phyloP scores from a whole-genome alignment of 768 basidiomycete genomes.

The Kondoa malvinella region DNA sequence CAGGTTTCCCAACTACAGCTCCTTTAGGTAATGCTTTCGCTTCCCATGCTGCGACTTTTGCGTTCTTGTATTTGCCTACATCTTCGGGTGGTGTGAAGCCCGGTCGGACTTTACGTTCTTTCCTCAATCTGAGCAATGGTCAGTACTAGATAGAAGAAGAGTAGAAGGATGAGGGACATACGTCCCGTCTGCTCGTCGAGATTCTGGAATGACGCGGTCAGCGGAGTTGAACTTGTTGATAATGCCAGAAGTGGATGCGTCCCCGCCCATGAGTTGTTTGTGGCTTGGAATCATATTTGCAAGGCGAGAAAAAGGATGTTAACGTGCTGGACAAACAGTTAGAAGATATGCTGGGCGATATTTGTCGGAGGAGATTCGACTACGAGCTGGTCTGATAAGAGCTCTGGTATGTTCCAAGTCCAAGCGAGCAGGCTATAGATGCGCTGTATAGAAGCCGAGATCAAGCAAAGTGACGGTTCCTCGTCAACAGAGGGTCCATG shows the following conservation, averaged over 20 bases:
- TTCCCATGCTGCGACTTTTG: neutral
- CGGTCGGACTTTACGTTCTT: conserved; percentile 4
- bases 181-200: conserved; percentile 5
- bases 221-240: neutral
- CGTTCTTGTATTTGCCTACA: neutral
- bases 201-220: neutral
- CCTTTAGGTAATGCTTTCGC: conserved; percentile 6
- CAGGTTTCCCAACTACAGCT: neutral
- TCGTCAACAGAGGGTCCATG: too few relatives aligned
- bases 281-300: neutral
- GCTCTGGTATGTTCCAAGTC: too few relatives aligned
- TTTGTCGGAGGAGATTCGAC: too few relatives aligned
- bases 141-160: neutral
- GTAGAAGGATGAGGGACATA: neutral
- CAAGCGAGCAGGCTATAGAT: too few relatives aligned
- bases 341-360: too few relatives aligned
- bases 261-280: neutral
- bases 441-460: too few relatives aligned
- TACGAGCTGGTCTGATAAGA: too few relatives aligned
- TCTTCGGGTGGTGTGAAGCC: conserved; percentile 3
- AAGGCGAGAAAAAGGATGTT: too few relatives aligned
- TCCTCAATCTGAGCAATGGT: neutral
- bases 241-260: conserved; percentile 4
- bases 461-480: too few relatives aligned
- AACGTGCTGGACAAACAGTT: too few relatives aligned